Evolutionary conservation across 495 filamentous ascomycete species (phyloP).

Genomic region (Bacidia rubella): DNA sequence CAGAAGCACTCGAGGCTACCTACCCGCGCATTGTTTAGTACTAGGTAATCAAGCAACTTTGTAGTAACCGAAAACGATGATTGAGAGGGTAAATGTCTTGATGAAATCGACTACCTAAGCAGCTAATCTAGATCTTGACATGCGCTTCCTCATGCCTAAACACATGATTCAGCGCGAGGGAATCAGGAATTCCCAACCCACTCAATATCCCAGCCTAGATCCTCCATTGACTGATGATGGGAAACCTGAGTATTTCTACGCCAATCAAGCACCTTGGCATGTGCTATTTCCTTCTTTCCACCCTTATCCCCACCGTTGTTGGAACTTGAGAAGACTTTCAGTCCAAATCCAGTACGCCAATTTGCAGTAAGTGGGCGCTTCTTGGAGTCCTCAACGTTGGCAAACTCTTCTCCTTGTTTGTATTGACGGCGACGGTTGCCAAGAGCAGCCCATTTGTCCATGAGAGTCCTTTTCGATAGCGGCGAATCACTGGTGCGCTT

Average conservation of each 20-base stretch:
- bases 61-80: neutral
- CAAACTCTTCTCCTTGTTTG: constrained; percentile 32
- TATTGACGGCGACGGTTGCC: constrained; percentile 65
- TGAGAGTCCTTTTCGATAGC: constrained; percentile 26
- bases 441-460: constrained; percentile 80
- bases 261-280: constrained; percentile 42
- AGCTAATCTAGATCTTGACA: constrained; percentile 7
- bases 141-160: constrained; percentile 4
- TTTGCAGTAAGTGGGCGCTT: constrained; percentile 24
- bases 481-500: neutral
- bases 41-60: neutral
- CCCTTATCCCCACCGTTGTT: constrained; percentile 38
- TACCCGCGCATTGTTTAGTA: no score
- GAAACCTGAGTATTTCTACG: constrained; percentile 37
- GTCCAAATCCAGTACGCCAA: constrained; percentile 39
- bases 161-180: constrained; percentile 5
- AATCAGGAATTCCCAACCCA: constrained; percentile 66
- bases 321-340: constrained; percentile 27
- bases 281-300: constrained; percentile 30
- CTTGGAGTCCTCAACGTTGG: constrained; percentile 19
- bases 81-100: constrained; percentile 18
- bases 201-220: constrained; percentile 55
- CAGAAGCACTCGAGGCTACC: no score
- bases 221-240: constrained; percentile 22
- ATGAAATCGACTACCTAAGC: constrained; percentile 13